phyloP scores from a whole-genome alignment of 345 rosid species.

The Moringa oleifera region DNA sequence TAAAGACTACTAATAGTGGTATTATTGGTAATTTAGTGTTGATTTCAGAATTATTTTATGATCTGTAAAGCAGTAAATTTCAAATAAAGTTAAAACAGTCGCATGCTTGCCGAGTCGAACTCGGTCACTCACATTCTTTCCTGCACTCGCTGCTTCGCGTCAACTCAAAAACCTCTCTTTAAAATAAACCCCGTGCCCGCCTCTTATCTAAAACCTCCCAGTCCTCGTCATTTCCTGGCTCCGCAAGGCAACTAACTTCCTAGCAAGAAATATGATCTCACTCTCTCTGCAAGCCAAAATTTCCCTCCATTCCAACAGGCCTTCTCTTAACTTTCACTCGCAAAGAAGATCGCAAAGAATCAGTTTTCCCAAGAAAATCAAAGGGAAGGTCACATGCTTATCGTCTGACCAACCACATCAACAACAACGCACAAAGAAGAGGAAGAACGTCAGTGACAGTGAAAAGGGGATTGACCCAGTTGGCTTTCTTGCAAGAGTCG shows the following conservation, averaged over 20 bases:
- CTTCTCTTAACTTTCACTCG: background rate
- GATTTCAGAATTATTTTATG: too few species aligned
- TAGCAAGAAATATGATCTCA: slow-evolving; percentile 17
- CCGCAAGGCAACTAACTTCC: background rate
- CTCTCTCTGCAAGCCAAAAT: slow-evolving; percentile 25
- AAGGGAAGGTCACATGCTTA: slow-evolving; percentile 19
- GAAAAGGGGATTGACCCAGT: slow-evolving; percentile 34
- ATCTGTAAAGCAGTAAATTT: too few species aligned
- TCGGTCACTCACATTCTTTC: background rate
- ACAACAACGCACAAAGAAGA: slow-evolving; percentile 15
- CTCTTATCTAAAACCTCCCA: slow-evolving; percentile 22
- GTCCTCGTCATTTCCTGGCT: background rate
- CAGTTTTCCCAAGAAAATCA: slow-evolving; percentile 26
- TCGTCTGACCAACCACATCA: slow-evolving; percentile 26
- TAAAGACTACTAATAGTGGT: too few species aligned
- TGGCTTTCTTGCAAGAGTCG: slow-evolving; percentile 64
- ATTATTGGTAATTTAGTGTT: too few species aligned
- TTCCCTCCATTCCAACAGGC: slow-evolving; percentile 18
- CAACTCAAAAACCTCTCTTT: background rate
- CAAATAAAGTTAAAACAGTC: too few species aligned
- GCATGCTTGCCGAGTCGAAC: background rate
- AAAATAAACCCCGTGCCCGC: background rate
- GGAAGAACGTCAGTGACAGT: slow-evolving; percentile 16
- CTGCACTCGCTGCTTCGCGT: background rate
- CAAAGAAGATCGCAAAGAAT: slow-evolving; percentile 15